Base-by-base conservation (phyloP, 202 grass and related monocot genomes). In the Schoenoplectus tabernaemontani region DNA sequence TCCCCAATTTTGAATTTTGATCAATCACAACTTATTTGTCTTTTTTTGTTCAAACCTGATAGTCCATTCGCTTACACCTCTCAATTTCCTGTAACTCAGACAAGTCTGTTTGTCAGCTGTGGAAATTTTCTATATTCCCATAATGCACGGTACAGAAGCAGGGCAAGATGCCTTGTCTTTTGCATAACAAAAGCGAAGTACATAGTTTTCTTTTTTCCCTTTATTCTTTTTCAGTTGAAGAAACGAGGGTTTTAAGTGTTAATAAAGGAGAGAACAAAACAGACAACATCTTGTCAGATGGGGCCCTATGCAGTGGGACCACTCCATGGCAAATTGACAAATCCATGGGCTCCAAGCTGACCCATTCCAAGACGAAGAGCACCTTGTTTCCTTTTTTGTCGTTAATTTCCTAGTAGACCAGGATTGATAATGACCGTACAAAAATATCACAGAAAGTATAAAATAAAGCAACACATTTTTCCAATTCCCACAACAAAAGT, bases 331-430 rank as follows among this genome's bases (percentile, higher is more conserved):
- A 80, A 80, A 4, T 80, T 80, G 59, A 50, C 41, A 5, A 65
- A 7, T 65, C 77, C 15, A 80, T 80, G 59, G 78, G 59, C 78
- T 80, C 9, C 60, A 64, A 78, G 6, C 7, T 2, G 4, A 50
- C 56, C n/a, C n/a, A n/a, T n/a, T n/a, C n/a, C 17, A 1, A 58
- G 26, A 37, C 32, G 6, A 37, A 65, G 22, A 61, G 56, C 76
- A 38, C 76, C 54, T 61, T 64, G 37, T 80, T 80, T 80, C 24
- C 16, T 61, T 78, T 78, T 44, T 78, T 61, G 36, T 78, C 22
- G 3, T 60, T 10, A 53, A 59, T 61, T 78, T 78, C 33, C 61
- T 59, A 38, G 46, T 56, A 33, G 70, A 75, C 17, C 6, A n/a
- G 0, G 47, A 75, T 75, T 75, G 70, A 75, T 36, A 54, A 54